A percentile compares a stretch with the other conserved stretches of the same genome.
These are phyloP conservation scores for Nicotiana attenuata DNA, from an alignment of 257 asterid genomes.

Conservation along the genomic window DNA sequence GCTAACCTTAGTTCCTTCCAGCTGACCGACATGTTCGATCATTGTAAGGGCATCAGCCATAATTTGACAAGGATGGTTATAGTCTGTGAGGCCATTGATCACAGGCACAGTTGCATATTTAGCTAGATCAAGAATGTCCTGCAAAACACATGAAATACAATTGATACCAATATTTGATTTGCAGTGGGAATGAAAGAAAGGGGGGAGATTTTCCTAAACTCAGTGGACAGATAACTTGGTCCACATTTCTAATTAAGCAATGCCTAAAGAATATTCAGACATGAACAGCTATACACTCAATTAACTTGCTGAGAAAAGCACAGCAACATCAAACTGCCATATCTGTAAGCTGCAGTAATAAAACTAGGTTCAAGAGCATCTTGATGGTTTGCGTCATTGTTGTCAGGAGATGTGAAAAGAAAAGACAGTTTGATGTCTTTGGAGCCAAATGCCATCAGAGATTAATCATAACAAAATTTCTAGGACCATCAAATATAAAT, in stretches of 20 bases:
- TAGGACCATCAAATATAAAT: not conserved
- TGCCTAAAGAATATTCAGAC: not conserved
- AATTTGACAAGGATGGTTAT: slow-evolving; percentile 93
- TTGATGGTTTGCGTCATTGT: not conserved
- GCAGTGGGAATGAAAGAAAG: not conserved
- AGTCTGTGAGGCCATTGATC: slow-evolving; percentile 88
- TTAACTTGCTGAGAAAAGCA: not conserved
- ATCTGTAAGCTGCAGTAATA: not conserved
- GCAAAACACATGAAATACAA: slow-evolving; percentile 13
- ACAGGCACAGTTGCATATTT: slow-evolving; percentile 79
- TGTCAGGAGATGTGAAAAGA: not conserved
- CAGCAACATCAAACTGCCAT: not conserved
- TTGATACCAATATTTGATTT: not conserved
- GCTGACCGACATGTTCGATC: slow-evolving; percentile 75
- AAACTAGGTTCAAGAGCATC: not conserved
- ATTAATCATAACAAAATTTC: not conserved
- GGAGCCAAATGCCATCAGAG: not conserved
- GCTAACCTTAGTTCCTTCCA: slow-evolving; percentile 88
- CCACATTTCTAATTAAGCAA: not conserved
- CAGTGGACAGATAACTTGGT: not conserved
- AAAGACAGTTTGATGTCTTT: not conserved
- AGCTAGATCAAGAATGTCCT: slow-evolving; percentile 94
- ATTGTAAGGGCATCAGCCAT: slow-evolving; percentile 99
- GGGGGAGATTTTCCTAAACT: not conserved
- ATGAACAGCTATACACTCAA: not conserved